Evolutionary conservation across 371 early-diverging fungal species (phyloP), one percentile per base, ranked within the genome.

Genomic region (Entomophthora muscae): DNA sequence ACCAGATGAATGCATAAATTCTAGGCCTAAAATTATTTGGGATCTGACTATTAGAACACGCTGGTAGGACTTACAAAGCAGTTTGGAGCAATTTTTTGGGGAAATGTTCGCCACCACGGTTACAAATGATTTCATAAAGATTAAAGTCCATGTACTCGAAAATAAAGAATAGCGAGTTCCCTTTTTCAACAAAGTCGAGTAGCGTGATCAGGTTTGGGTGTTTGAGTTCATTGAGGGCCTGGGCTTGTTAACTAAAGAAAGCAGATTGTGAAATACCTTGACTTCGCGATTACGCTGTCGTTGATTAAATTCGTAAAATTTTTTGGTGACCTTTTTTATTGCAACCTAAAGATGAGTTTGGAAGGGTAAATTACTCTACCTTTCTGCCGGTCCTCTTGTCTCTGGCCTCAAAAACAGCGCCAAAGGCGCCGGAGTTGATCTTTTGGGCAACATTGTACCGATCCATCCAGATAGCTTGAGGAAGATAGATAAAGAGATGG

Each of bases 61-160:
- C 3, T 30, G 26, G 52, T 29, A 1, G 17, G 33, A 12, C 71
- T 66, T 76, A 87, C 69, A 84, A 81, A 63, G 80, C 79, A 58
- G 72, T 73, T 64, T 80, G 78, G 57, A 89, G 75, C 32, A 74
- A 75, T 1, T 65, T 63, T 64, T 85, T 83, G 22, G 78, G 68
- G 60, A 86, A 74, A 12, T 69, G 66, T 10, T 63, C 57, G 24
- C 84, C 88, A 30, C 81, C 81, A 26, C 83, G 77, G 31, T 80
- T 78, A 58, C 84, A 81, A 29, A 90, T 85, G 60, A 83, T 67
- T 70, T 93, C 92, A 69, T 92, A 92, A 32, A 96, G 71, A 71
- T 95, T 92, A 21, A 87, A 86, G 31, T 96, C 89, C 85, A 93
- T 87, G 63, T 80, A 89, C 70, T 96, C 97, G 72, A 96, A 93